Evolutionary conservation across 75 land plant species (phyloP).

Genomic region (Sequoiadendron giganteum): DNA sequence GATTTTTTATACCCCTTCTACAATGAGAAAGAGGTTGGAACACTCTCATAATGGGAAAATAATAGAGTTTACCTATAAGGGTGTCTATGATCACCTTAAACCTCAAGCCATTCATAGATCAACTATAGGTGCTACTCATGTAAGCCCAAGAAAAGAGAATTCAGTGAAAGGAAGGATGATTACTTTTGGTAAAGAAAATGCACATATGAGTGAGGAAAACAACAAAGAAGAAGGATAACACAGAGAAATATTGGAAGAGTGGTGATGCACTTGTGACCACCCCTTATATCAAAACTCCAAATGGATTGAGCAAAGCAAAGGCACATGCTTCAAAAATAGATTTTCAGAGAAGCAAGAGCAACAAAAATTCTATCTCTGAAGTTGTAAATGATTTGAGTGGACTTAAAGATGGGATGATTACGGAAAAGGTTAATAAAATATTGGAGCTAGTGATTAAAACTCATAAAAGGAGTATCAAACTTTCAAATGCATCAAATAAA

Average conservation of each 20-base stretch:
- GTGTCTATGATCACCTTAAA: too few relatives aligned
- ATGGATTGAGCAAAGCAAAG: not conserved
- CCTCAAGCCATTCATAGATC: too few relatives aligned
- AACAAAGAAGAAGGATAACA: not conserved
- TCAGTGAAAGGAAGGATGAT: not conserved
- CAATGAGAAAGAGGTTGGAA: too few relatives aligned
- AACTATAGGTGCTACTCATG: too few relatives aligned
- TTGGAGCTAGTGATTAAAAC: not conserved
- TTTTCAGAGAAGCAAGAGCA: not conserved
- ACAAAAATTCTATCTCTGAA: not conserved
- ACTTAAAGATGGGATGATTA: not conserved
- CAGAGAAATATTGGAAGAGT: not conserved
- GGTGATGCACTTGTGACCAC: not conserved
- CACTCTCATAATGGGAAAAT: too few relatives aligned
- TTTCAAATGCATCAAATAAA: not conserved
- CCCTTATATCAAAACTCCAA: not conserved
- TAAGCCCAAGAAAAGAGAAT: not conserved
- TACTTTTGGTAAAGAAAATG: not conserved
- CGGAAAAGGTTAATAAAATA: not conserved
- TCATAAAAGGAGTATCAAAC: too few relatives aligned
- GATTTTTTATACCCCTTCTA: too few relatives aligned
- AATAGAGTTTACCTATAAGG: too few relatives aligned
- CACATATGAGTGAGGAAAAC: not conserved
- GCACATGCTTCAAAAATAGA: not conserved
- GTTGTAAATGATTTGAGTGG: not conserved